A percentile compares a stretch with the other conserved stretches of the same genome.
phyloP scores from a whole-genome alignment of 1,284 basidiomycete genomes.

The Sphaerobolus stellatus region DNA sequence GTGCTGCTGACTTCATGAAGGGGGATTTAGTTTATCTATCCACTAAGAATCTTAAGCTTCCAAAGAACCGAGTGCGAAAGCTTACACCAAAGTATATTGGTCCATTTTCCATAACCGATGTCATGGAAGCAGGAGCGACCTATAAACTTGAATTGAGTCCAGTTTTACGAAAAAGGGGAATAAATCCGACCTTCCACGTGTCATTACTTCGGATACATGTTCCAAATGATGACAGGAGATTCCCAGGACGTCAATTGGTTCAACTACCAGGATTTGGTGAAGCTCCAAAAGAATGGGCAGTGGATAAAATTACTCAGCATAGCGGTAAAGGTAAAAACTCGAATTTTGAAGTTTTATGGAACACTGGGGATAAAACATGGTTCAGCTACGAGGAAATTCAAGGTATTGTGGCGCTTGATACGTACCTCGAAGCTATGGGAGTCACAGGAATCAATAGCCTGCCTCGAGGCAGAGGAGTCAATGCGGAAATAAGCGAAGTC shows the following conservation, averaged over 20 bases:
- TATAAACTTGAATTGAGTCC: slow-evolving; percentile 28
- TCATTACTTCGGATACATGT: slow-evolving; percentile 26
- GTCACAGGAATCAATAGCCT: too few relatives aligned
- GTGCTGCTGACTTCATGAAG: slow-evolving; percentile 17
- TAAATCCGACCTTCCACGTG: slow-evolving; percentile 33
- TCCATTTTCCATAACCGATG: slow-evolving; percentile 27
- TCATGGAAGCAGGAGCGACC: slow-evolving; percentile 26
- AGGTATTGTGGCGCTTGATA: slow-evolving; percentile 21
- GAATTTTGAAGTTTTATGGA: slow-evolving; percentile 35
- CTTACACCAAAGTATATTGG: slow-evolving; percentile 37
- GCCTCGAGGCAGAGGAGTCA: too few relatives aligned
- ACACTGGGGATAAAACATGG: slow-evolving; percentile 36
- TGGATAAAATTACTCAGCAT: slow-evolving; percentile 32
- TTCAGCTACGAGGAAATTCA: slow-evolving; percentile 24
- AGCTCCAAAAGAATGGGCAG: slow-evolving; percentile 29
- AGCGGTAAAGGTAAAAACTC: slow-evolving; percentile 23
- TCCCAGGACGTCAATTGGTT: slow-evolving; percentile 21
- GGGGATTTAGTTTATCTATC: slow-evolving; percentile 35
- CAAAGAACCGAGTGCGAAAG: slow-evolving; percentile 30
- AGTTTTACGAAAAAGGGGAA: slow-evolving; percentile 21
- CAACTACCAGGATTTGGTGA: slow-evolving; percentile 22
- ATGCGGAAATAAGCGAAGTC: too few relatives aligned
- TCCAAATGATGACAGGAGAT: slow-evolving; percentile 16
- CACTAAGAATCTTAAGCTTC: slow-evolving; percentile 34
- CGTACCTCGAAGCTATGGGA: slow-evolving; percentile 24